Conservation (phyloP, 768 basidiomycete genomes). For the Lepiota brunneoincarnata region DNA sequence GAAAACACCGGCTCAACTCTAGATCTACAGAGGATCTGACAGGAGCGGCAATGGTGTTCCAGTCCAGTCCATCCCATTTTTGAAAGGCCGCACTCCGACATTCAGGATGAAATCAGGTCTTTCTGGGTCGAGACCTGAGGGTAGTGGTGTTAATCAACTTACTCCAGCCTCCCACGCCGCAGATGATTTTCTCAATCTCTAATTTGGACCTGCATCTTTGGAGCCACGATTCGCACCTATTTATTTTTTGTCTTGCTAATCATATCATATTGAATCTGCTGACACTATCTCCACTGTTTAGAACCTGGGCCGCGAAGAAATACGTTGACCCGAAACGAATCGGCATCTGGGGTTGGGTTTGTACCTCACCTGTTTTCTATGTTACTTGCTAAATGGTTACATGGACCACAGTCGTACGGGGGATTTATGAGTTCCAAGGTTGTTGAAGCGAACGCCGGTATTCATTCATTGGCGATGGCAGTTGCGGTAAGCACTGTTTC, state of each 20-base stretch:
- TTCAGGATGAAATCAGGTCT: too few species aligned
- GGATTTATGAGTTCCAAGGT: slow-evolving; percentile 96
- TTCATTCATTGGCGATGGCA: slow-evolving; percentile 89
- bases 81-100: too few species aligned
- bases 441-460: slow-evolving; percentile 83
- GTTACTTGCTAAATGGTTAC: slow-evolving; percentile 1
- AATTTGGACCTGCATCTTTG: too few species aligned
- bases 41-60: too few species aligned
- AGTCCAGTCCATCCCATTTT: too few species aligned
- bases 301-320: slow-evolving; percentile 79
- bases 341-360: slow-evolving; percentile 97
- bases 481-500: slow-evolving; percentile 64
- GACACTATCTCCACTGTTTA: slow-evolving; percentile 21
- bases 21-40: too few species aligned
- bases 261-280: neutral
- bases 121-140: neutral
- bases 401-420: slow-evolving; percentile 73
- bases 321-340: slow-evolving; percentile 89
- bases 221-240: neutral
- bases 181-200: too few species aligned
- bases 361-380: slow-evolving; percentile 23
- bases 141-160: too few species aligned
- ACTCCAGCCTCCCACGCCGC: too few species aligned
- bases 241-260: neutral
- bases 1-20: too few species aligned